Base-by-base conservation (phyloP, 2,329 filamentous ascomycete genomes). In the Thermochaetoides dissita region DNA sequence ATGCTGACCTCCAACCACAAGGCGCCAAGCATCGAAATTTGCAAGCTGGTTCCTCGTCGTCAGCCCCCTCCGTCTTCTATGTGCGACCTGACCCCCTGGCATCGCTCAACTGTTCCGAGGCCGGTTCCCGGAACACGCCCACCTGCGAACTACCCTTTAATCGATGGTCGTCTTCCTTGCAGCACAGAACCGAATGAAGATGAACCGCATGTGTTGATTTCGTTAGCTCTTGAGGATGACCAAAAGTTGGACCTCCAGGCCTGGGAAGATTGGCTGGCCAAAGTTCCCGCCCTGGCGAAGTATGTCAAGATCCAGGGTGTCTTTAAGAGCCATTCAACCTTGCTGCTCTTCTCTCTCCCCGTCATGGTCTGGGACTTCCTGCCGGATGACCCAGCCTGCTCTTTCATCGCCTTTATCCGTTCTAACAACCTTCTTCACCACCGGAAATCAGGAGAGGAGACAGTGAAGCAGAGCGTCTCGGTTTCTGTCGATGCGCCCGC, bases 1-100 rank as follows among this genome's bases (percentile, higher is more conserved):
- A 76, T 76, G 69, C 76, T 76, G 71, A 76, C 73, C 2, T 64
- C 70, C 11, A 74, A 76, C 44, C 72, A 76, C 52, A 71, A 64
- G 44, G 71, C 69, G 1, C 70, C 71, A 0, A 76, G 72, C 43
- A 76, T 77, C 36, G 72, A 76, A 52, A 56, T 76, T 32, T 65
- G 65, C 6, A 62, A 65, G 24, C 55, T 63, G 10, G 35, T 64
- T 3, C 52, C 62, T 4, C 45, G 51, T 5, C 57, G 58, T 17
- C 54, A 52, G 31, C 52, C 56, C n/a, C 59, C 64, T 0, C 57
- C 61, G 2, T 62, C 63, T 6, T 63, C 61, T 10, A 59, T 61
- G 4, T 42, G 37, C 11, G 44, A 52, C 36, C 29, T 45, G 33
- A 35, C 33, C 36, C 49, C 30, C 41, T 46, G 47, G 29, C 39